Evolutionary conservation across 2,329 filamentous ascomycete genomes (phyloP).

Genomic region (Fusarium oligoseptatum): DNA sequence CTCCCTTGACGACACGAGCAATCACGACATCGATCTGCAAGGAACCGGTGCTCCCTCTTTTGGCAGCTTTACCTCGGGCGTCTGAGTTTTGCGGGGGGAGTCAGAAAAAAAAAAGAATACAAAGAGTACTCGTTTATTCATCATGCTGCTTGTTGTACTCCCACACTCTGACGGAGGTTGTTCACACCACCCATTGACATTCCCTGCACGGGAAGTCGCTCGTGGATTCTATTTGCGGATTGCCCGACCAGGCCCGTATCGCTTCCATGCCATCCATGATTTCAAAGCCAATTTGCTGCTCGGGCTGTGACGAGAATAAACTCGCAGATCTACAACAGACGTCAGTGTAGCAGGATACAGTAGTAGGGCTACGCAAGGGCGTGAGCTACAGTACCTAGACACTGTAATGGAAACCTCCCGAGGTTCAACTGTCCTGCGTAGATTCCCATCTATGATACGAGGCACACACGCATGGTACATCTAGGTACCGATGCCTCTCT

Average conservation of each 20-base stretch:
- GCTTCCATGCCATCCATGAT: not conserved
- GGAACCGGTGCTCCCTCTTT: conserved; percentile 35
- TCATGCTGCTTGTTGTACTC: conserved; percentile 7
- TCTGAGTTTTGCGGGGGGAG: conserved; percentile 30
- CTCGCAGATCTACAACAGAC: not conserved
- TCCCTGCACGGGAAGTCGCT: conserved; percentile 36
- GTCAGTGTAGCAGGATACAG: not conserved
- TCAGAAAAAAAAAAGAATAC: not conserved
- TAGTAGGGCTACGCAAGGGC: not conserved
- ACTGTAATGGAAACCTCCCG: not conserved
- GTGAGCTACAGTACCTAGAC: not conserved
- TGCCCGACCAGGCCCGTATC: not conserved
- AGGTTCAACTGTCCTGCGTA: not conserved
- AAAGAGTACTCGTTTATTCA: not conserved
- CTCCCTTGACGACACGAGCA: conserved; percentile 32
- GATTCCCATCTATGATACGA: conserved; percentile 1
- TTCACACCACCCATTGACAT: conserved; percentile 33
- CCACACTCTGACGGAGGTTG: conserved; percentile 32
- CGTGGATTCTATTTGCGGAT: conserved; percentile 34
- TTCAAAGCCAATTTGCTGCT: conserved; percentile 14
- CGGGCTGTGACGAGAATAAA: not conserved
- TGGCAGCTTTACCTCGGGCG: conserved; percentile 16
- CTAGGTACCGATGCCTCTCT: conserved; percentile 12
- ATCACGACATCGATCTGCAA: conserved; percentile 39
- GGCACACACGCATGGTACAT: conserved; percentile 20